Evolutionary conservation across 2,329 filamentous ascomycete genomes (phyloP).

Genomic region (Apiospora saccharicola): DNA sequence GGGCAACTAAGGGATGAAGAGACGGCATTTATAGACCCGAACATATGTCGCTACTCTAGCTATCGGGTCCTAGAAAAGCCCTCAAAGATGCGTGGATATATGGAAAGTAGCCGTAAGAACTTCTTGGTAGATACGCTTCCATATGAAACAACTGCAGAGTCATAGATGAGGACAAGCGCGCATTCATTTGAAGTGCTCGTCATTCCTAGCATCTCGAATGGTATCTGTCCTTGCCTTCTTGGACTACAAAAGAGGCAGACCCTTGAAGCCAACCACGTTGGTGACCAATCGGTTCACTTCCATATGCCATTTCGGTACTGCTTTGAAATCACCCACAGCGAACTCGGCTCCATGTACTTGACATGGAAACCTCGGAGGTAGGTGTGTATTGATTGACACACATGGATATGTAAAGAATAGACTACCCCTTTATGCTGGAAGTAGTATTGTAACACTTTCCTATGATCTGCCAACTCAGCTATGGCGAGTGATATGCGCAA

Average conservation of each 20-base stretch:
- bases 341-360: background rate
- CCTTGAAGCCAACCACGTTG: too few species aligned
- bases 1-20: too few species aligned
- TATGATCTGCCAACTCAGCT: too few species aligned
- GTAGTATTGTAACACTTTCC: background rate
- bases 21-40: too few species aligned
- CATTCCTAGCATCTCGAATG: background rate
- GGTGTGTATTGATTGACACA: background rate
- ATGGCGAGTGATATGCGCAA: background rate
- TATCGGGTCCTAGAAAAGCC: background rate
- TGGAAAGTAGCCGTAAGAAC: background rate
- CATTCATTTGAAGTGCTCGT: background rate
- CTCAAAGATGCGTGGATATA: background rate
- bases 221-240: background rate
- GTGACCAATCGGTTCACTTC: background rate
- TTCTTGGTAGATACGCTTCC: background rate
- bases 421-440: background rate
- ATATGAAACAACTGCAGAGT: background rate
- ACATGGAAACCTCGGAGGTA: background rate
- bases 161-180: background rate
- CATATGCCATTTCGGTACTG: background rate
- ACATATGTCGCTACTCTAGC: background rate
- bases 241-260: background rate
- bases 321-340: background rate
- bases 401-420: too few species aligned